phyloP scores from a whole-genome alignment of 768 basidiomycete genomes.

The Pleurotus ostreatus region DNA sequence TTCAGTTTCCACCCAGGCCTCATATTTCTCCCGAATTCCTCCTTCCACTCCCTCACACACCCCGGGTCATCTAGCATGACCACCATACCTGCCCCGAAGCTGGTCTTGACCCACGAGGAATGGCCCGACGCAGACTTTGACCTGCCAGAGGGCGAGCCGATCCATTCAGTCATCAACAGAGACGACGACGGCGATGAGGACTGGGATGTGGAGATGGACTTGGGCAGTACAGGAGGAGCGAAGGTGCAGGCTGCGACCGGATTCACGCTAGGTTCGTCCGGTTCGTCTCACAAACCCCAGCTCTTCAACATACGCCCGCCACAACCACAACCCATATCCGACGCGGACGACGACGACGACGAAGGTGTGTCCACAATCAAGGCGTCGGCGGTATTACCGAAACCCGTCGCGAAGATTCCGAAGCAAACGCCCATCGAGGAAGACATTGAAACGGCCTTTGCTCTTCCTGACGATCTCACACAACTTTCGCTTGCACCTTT shows the following conservation, averaged over 20 bases:
- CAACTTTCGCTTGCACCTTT: slow-evolving; percentile 78
- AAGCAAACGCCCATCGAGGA: slow-evolving; percentile 51
- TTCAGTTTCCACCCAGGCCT: neutral
- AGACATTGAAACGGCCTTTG: slow-evolving; percentile 82
- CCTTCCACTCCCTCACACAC: slow-evolving; percentile 20
- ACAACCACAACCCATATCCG: slow-evolving; percentile 35
- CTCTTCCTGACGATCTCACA: slow-evolving; percentile 75
- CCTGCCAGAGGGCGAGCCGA: slow-evolving; percentile 67
- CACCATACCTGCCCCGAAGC: slow-evolving; percentile 55
- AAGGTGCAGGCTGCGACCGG: slow-evolving; percentile 37
- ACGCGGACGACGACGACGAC: slow-evolving; percentile 60
- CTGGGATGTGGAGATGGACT: slow-evolving; percentile 78
- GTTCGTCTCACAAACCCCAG: slow-evolving; percentile 27
- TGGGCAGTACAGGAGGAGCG: slow-evolving; percentile 54
- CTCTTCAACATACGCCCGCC: slow-evolving; percentile 69
- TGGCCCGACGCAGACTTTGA: slow-evolving; percentile 90
- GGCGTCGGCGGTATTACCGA: slow-evolving; percentile 45
- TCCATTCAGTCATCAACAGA: slow-evolving; percentile 63
- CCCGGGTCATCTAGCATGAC: slow-evolving; percentile 37
- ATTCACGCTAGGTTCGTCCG: slow-evolving; percentile 34
- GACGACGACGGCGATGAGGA: slow-evolving; percentile 64
- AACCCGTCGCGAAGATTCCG: slow-evolving; percentile 27
- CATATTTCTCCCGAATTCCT: slow-evolving; percentile 14
- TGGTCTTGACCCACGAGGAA: slow-evolving; percentile 59
- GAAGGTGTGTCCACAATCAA: slow-evolving; percentile 86